These are phyloP conservation scores for Cucurbita maxima DNA, from an alignment of 306 rosid species.

Conservation along the genomic window DNA sequence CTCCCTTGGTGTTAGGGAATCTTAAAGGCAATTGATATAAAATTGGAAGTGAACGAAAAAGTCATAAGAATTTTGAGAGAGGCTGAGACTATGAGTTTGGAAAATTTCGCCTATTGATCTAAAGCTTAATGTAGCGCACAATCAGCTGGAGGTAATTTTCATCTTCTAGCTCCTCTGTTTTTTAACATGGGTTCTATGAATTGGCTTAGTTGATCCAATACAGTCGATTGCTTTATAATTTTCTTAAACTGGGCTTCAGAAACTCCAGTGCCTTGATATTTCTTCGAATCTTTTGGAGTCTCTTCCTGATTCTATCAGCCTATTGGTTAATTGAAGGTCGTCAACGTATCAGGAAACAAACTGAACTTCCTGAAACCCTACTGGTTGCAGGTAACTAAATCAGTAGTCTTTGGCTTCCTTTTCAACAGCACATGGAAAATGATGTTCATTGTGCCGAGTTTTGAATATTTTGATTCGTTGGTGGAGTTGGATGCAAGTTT, in stretches of 20 bases:
- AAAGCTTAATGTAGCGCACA: constrained; percentile 40
- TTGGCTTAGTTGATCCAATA: too few relatives aligned
- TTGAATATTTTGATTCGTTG: constrained; percentile 25
- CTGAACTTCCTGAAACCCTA: constrained; percentile 61
- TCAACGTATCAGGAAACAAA: constrained; percentile 69
- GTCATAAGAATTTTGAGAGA: constrained; percentile 44
- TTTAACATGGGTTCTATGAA: background rate
- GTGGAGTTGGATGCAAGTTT: constrained; percentile 84
- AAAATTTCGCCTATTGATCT: constrained; percentile 28
- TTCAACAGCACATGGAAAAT: background rate
- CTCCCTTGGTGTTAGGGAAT: too few relatives aligned
- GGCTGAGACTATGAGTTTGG: constrained; percentile 36
- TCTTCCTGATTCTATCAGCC: constrained; percentile 69
- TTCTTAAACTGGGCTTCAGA: constrained; percentile 28
- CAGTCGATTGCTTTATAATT: too few relatives aligned
- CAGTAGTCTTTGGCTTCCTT: background rate
- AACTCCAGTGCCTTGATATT: constrained; percentile 59
- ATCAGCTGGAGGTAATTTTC: constrained; percentile 46
- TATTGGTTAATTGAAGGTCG: constrained; percentile 52
- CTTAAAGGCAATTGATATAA: too few relatives aligned
- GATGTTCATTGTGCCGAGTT: background rate
- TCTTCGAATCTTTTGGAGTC: constrained; percentile 52
- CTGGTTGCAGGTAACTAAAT: constrained; percentile 61
- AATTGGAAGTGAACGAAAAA: constrained; percentile 23
- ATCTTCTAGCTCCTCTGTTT: background rate